These are phyloP conservation scores for Pseudonitzschia multiseries DNA, from an alignment of 108 stramenopile species.

Conservation along the genomic window DNA sequence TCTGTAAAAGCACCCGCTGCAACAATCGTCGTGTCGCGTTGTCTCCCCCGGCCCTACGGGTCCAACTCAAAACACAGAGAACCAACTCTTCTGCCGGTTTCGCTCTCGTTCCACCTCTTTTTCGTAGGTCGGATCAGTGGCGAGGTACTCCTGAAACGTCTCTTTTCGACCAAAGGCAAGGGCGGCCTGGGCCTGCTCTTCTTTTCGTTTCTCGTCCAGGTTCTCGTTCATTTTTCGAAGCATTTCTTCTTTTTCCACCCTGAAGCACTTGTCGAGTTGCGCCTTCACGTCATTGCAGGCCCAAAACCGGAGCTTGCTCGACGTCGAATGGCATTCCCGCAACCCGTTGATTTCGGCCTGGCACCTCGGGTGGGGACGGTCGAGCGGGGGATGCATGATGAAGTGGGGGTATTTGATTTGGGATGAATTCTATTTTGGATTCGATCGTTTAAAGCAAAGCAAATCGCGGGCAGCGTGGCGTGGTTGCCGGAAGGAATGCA, in stretches of 20 bases:
- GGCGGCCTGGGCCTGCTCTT: slow-evolving; percentile 64
- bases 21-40: too few relatives aligned
- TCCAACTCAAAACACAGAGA: not conserved
- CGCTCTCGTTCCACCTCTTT: slow-evolving; percentile 41
- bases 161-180: slow-evolving; percentile 62
- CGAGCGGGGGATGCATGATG: slow-evolving; percentile 90
- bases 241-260: slow-evolving; percentile 75
- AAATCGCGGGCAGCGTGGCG: too few relatives aligned
- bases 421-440: too few relatives aligned
- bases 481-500: too few relatives aligned
- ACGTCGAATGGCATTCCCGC: slow-evolving; percentile 66
- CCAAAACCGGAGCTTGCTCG: slow-evolving; percentile 73
- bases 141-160: slow-evolving; percentile 79
- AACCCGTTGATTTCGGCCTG: slow-evolving; percentile 72
- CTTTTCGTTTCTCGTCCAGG: slow-evolving; percentile 39
- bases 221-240: slow-evolving; percentile 68
- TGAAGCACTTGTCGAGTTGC: slow-evolving; percentile 78
- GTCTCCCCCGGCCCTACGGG: too few relatives aligned
- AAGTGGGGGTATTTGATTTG: not conserved
- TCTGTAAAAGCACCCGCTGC: too few relatives aligned
- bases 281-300: slow-evolving; percentile 85
- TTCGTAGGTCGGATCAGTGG: slow-evolving; percentile 61
- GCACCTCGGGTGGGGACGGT: slow-evolving; percentile 91
- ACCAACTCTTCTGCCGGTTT: slow-evolving; percentile 19
- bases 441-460: too few relatives aligned